Evolutionary conservation across 805 yeast species (phyloP), one percentile per base, ranked within the genome.

Genomic region (Lachancea quebecensis): DNA sequence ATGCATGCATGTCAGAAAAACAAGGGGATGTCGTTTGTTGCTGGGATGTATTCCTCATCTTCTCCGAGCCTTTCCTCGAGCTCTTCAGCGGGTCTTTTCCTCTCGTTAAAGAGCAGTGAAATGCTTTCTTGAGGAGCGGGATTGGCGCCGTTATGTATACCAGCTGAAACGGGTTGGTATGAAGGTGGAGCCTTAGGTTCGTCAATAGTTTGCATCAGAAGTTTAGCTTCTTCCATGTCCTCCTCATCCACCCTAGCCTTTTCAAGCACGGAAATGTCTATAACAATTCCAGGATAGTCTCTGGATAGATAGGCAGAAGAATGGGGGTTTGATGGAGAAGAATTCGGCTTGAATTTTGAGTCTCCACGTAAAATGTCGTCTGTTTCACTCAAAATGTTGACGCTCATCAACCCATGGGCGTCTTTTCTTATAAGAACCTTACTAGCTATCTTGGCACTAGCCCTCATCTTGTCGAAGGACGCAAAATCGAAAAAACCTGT

Each of bases 361-460:
- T 48, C 65, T 2, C 60, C 44, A 6, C 57, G 39, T 25, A 58
- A 41, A 5, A 62, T 48, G 42, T 64, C 59, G 27, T 58, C 60
- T 4, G 63, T 60, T 44, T 62, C 59, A 43, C 77, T 71, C 46
- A 75, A 56, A 28, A 75, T 62, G 50, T 74, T 77, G 1, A 76
- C 59, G 50, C 71, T 71, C 45, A 77, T 53, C 2, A 71, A 47
- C 2, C 83, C 83, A 45, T 66, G 64, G 15, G 59, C 54, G 59
- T 81, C 87, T 60, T 74, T 73, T 43, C 83, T 65, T 8, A 82
- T 63, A 47, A 79, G 68, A 15, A 81, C 75, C 41, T 74, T 69
- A 37, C 73, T 71, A 0, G 86, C 76, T 17, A 75, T 59, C 39
- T 63, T 69, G 6, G 75, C 64, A 11, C 82, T 76, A 42, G 68